Evolutionary conservation across 2,329 filamentous ascomycete genomes (phyloP).

Genomic region (Xylaria hypoxylon): DNA sequence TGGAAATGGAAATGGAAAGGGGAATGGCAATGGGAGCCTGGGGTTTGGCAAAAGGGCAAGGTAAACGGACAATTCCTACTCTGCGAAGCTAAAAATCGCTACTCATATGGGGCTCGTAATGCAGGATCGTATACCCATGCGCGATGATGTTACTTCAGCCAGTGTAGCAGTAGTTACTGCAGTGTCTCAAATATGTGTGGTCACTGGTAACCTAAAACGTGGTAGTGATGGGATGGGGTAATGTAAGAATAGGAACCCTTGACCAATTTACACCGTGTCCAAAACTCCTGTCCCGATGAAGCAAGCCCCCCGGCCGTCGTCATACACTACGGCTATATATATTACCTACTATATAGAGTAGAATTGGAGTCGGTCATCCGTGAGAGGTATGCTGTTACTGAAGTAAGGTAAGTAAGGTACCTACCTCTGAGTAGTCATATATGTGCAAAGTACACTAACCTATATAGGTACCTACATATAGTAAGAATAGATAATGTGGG

Average conservation of each 20-base stretch:
- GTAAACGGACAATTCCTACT: neutral
- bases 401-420: no score
- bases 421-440: no score
- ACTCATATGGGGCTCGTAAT: conserved; percentile 22
- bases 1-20: neutral
- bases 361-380: no score
- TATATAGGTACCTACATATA: no score
- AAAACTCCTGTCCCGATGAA: neutral
- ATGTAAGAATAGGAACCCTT: no score
- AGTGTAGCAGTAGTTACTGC: neutral
- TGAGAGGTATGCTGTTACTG: no score
- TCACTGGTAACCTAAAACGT: neutral
- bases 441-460: no score
- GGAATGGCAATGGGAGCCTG: neutral
- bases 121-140: neutral
- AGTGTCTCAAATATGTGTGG: neutral
- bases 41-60: conserved; percentile 7
- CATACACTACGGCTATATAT: no score
- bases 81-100: conserved; percentile 28
- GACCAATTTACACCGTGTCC: no score
- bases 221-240: neutral
- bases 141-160: neutral
- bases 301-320: conserved; percentile 1
- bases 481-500: no score
- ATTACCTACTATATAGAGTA: no score